Evolutionary conservation across 306 rosid species (phyloP).

Genomic region (Sesbania bispinosa): DNA sequence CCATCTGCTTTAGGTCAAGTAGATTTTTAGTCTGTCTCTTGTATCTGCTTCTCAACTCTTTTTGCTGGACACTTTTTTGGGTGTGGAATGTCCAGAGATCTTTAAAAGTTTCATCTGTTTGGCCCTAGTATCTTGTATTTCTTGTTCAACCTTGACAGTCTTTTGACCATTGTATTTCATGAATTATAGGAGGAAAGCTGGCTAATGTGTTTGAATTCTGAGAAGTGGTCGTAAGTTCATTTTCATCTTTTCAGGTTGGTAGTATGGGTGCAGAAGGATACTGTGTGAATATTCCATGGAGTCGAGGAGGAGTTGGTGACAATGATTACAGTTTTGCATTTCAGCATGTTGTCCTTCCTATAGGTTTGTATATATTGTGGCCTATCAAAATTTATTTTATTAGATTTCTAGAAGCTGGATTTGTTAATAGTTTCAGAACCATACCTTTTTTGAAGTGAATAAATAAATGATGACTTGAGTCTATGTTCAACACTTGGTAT

Average conservation of each 20-base stretch:
- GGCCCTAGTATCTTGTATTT: not conserved
- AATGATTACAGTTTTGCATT: constrained; percentile 89
- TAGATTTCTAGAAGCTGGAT: not conserved
- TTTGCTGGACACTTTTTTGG: not conserved
- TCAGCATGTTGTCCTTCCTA: constrained; percentile 86
- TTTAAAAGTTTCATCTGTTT: not conserved
- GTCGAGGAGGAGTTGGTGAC: constrained; percentile 85
- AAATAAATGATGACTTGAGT: not conserved
- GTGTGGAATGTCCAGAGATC: not conserved
- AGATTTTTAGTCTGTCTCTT: not conserved
- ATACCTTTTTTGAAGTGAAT: not conserved
- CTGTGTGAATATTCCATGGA: constrained; percentile 98
- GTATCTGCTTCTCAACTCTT: not conserved
- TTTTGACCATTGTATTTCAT: constrained; percentile 8
- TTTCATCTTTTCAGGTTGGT: constrained; percentile 67
- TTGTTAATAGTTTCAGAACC: not conserved
- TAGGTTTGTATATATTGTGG: constrained; percentile 53
- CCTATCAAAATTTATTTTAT: not conserved
- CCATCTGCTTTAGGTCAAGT: constrained; percentile 1
- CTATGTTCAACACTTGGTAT: no score
- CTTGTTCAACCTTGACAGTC: not conserved
- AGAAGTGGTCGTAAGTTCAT: constrained; percentile 15
- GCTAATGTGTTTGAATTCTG: constrained; percentile 15
- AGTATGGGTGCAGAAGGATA: constrained; percentile 91
- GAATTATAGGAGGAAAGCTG: constrained; percentile 13